Percentiles rank a stretch among this genome's conserved stretches.
Evolutionary conservation across 2,329 filamentous ascomycete genomes (phyloP).

Genomic region (Gyromitra esculenta): DNA sequence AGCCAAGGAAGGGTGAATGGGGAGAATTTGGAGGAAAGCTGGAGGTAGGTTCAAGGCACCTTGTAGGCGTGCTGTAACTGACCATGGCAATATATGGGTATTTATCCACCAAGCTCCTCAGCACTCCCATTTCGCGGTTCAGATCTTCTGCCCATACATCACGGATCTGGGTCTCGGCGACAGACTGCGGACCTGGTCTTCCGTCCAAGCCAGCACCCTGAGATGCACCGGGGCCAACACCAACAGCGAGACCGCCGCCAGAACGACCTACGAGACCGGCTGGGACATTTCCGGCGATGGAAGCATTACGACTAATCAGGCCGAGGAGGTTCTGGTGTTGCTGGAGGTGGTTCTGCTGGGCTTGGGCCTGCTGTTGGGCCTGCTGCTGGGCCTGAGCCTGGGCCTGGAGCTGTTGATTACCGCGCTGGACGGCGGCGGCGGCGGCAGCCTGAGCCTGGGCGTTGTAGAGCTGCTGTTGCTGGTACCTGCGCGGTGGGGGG

Average conservation of each 20-base stretch:
- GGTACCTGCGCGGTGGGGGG: conserved; percentile 23
- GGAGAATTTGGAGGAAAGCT: neutral
- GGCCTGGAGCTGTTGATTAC: conserved; percentile 47
- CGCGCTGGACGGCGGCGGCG: conserved; percentile 38
- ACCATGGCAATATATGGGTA: conserved; percentile 99
- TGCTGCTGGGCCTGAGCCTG: conserved; percentile 42
- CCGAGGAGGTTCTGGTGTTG: conserved; percentile 54
- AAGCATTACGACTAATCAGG: conserved; percentile 43
- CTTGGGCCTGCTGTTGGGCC: conserved; percentile 59
- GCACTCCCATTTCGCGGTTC: conserved; percentile 84
- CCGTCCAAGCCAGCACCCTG: conserved; percentile 66
- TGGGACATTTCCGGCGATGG: conserved; percentile 44
- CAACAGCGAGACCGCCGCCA: conserved; percentile 41
- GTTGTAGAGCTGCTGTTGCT: conserved; percentile 45
- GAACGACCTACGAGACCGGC: conserved; percentile 59
- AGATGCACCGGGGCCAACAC: conserved; percentile 48
- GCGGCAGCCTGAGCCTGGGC: conserved; percentile 46
- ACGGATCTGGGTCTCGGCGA: conserved; percentile 71
- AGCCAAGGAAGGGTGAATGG: neutral
- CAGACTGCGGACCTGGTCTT: conserved; percentile 67
- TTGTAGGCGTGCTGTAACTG: conserved; percentile 61
- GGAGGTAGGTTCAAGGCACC: conserved; percentile 20
- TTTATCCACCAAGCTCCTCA: conserved; percentile 84
- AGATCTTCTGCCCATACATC: conserved; percentile 96
- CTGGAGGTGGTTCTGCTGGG: conserved; percentile 60